Conservation (phyloP, 2,329 filamentous ascomycete genomes). For the Aureobasidium pullulans region DNA sequence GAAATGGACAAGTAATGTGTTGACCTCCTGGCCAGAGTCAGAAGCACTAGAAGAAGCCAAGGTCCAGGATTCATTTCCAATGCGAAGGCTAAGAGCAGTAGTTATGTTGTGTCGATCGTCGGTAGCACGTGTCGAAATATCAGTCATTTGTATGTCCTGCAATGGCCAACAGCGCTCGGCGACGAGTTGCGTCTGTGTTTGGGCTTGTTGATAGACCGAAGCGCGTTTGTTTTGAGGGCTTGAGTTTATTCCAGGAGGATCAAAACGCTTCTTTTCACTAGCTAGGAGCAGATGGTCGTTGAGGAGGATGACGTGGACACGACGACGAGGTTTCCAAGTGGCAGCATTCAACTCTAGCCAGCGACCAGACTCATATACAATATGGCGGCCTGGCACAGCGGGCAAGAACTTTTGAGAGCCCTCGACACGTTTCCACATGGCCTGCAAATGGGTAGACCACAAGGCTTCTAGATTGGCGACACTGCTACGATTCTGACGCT, state of each 20-base stretch:
- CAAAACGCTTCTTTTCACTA: constrained; percentile 84
- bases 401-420: constrained; percentile 95
- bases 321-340: constrained; percentile 85
- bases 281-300: constrained; percentile 93
- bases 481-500: constrained; percentile 72
- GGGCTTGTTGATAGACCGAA: constrained; percentile 26
- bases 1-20: constrained; percentile 75
- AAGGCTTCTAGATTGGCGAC: constrained; percentile 67
- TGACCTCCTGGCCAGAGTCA: constrained; percentile 66
- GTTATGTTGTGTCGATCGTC: constrained; percentile 48
- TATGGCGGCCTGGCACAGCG: constrained; percentile 81
- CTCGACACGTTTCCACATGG: constrained; percentile 94
- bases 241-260: constrained; percentile 31
- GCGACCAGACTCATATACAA: constrained; percentile 82
- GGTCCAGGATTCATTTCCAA: constrained; percentile 85
- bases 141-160: constrained; percentile 85
- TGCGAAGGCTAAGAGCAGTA: constrained; percentile 85
- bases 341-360: constrained; percentile 98
- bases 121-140: constrained; percentile 53
- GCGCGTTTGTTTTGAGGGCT: constrained; percentile 24
- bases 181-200: constrained; percentile 59
- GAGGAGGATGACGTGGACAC: constrained; percentile 84
- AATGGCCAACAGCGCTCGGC: constrained; percentile 93
- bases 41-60: constrained; percentile 69
- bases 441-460: constrained; percentile 62